Evolutionary conservation across 2,329 filamentous ascomycete species (phyloP).

Genomic region (Diaporthe sp.): DNA sequence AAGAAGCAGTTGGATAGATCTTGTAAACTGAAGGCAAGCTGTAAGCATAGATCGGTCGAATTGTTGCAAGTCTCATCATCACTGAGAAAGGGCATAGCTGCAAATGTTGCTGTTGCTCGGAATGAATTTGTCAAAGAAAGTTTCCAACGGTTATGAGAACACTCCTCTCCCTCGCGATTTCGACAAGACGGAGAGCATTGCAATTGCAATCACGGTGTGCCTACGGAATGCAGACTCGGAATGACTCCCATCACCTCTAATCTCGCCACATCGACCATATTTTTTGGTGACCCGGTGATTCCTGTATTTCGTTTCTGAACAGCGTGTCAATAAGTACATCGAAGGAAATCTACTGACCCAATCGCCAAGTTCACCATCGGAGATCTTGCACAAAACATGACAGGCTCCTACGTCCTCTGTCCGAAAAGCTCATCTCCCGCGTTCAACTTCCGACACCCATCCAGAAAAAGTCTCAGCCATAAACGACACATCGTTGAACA

Average conservation of each 20-base stretch:
- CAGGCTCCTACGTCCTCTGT: not conserved
- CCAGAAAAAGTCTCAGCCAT: slow-evolving; percentile 1
- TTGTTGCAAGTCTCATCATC: not conserved
- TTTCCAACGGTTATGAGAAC: not conserved
- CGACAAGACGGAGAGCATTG: not conserved
- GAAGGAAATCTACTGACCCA: not conserved
- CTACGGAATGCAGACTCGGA: not conserved
- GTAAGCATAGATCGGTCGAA: not conserved
- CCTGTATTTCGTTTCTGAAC: not conserved
- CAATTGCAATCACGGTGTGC: not conserved
- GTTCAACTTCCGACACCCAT: not conserved
- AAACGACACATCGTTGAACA: not conserved
- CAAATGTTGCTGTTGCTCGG: not conserved
- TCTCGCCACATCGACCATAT: not conserved
- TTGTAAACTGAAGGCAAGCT: not conserved
- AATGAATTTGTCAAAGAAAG: not conserved
- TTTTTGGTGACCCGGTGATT: not conserved
- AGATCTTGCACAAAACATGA: not conserved
- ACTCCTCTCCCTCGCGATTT: not conserved
- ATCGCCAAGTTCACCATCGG: not conserved
- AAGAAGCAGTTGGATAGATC: not conserved
- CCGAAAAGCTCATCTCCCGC: not conserved
- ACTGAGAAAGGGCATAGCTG: not conserved
- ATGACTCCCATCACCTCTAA: not conserved
- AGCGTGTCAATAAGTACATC: not conserved